Evolutionary conservation across 1,284 basidiomycete species (phyloP).

Genomic region (Agroathelia rolfsii): DNA sequence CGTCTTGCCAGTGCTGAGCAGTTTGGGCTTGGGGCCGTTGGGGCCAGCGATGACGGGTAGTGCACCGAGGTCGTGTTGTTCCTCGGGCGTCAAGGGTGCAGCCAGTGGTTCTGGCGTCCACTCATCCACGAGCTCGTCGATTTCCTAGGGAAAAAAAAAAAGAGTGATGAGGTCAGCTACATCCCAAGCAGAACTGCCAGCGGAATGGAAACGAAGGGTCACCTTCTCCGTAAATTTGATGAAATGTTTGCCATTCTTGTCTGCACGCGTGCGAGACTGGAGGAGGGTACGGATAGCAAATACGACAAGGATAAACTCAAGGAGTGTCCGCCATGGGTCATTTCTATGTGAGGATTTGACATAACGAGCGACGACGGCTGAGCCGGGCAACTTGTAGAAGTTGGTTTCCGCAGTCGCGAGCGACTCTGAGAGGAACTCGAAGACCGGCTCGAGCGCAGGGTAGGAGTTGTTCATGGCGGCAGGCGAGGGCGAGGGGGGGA

Average conservation of each 20-base stretch:
- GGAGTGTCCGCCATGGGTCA: slow-evolving; percentile 84
- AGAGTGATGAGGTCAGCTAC: slow-evolving; percentile 1
- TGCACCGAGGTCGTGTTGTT: slow-evolving; percentile 61
- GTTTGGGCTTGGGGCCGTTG: slow-evolving; percentile 76
- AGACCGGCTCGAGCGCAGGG: slow-evolving; percentile 45
- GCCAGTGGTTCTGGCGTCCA: slow-evolving; percentile 88
- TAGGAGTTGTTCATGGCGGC: slow-evolving; percentile 9
- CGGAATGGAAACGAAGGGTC: too few relatives aligned
- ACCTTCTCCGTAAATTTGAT: slow-evolving; percentile 89
- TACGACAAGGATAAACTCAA: slow-evolving; percentile 84
- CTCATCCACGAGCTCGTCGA: slow-evolving; percentile 93
- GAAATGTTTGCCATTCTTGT: slow-evolving; percentile 81
- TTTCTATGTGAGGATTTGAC: slow-evolving; percentile 85
- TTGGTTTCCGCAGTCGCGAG: slow-evolving; percentile 45
- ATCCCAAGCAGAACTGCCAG: background rate
- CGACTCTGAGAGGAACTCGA: slow-evolving; percentile 47
- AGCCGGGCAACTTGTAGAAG: slow-evolving; percentile 78
- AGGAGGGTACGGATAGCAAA: slow-evolving; percentile 87
- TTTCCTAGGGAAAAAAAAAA: slow-evolving; percentile 84
- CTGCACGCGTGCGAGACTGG: slow-evolving; percentile 82
- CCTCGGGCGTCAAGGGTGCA: slow-evolving; percentile 47
- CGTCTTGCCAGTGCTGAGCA: slow-evolving; percentile 66
- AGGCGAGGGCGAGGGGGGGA: slow-evolving; percentile 8
- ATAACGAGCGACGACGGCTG: slow-evolving; percentile 84
- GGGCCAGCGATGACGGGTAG: slow-evolving; percentile 78